phyloP scores from a whole-genome alignment of 2,329 filamentous ascomycete species.

The Diaporthe sp. region DNA sequence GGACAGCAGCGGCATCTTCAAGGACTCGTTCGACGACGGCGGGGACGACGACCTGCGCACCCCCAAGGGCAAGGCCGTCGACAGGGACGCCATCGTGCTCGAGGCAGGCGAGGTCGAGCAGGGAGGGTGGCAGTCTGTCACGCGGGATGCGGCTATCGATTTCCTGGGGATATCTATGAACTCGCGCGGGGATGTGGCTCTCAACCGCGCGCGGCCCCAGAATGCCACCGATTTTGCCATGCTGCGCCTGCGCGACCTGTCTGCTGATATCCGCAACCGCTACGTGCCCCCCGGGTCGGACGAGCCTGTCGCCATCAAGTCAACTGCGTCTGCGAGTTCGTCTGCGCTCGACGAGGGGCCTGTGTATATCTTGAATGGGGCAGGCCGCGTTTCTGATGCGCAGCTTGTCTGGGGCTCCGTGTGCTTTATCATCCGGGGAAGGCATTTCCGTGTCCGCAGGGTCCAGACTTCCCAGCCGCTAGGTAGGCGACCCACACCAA shows the following conservation, averaged over 20 bases:
- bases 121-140: conserved; percentile 12
- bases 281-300: conserved; percentile 20
- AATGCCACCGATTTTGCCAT: conserved; percentile 30
- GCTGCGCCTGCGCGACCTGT: conserved; percentile 24
- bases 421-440: conserved; percentile 26
- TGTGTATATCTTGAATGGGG: conserved; percentile 20
- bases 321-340: conserved; percentile 23
- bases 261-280: conserved; percentile 5
- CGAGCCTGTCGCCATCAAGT: conserved; percentile 6
- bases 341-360: conserved; percentile 24
- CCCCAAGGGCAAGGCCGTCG: conserved; percentile 14
- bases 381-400: conserved; percentile 7
- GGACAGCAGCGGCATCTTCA: conserved; percentile 27
- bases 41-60: conserved; percentile 16
- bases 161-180: conserved; percentile 31
- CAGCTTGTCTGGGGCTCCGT: conserved; percentile 30
- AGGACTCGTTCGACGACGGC: conserved; percentile 15
- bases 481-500: not conserved
- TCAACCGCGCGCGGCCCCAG: conserved; percentile 22
- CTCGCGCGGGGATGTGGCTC: conserved; percentile 30
- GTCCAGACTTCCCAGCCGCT: conserved; percentile 20
- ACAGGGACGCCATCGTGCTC: conserved; percentile 6
- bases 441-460: conserved; percentile 28
- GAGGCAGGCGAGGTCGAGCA: conserved; percentile 18
- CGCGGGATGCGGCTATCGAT: conserved; percentile 30